These are phyloP conservation scores for Candida cerambycidarum DNA, from an alignment of 805 yeast species.

Conservation along the genomic window DNA sequence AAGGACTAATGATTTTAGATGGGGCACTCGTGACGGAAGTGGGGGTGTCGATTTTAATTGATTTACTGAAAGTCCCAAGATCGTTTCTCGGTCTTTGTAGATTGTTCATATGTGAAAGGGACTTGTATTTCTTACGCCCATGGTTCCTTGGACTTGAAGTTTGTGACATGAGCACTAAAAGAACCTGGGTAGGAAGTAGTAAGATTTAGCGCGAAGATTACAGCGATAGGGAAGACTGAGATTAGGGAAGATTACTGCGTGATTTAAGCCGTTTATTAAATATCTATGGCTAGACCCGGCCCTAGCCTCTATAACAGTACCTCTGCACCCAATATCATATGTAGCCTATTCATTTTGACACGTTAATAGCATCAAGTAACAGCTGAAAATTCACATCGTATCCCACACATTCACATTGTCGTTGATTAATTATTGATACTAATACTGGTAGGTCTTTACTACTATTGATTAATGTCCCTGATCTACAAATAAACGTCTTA, in stretches of 20 bases:
- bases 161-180: background rate
- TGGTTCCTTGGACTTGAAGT: background rate
- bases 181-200: background rate
- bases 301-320: no score
- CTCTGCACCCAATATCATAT: no score
- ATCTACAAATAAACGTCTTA: background rate
- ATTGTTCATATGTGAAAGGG: background rate
- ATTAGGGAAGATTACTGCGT: no score
- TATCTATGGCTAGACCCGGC: no score
- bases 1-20: constrained; percentile 1
- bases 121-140: background rate
- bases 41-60: no score
- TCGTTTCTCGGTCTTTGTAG: background rate
- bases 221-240: no score
- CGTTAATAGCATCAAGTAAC: background rate
- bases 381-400: background rate
- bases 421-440: constrained; percentile 9
- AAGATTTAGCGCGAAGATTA: no score
- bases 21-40: no score
- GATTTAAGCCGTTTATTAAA: no score
- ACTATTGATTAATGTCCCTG: constrained; percentile 5
- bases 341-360: no score
- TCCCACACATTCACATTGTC: background rate
- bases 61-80: background rate
- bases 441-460: constrained; percentile 9